phyloP scores from a whole-genome alignment of 257 asterid species.

The Petunia secreta region DNA sequence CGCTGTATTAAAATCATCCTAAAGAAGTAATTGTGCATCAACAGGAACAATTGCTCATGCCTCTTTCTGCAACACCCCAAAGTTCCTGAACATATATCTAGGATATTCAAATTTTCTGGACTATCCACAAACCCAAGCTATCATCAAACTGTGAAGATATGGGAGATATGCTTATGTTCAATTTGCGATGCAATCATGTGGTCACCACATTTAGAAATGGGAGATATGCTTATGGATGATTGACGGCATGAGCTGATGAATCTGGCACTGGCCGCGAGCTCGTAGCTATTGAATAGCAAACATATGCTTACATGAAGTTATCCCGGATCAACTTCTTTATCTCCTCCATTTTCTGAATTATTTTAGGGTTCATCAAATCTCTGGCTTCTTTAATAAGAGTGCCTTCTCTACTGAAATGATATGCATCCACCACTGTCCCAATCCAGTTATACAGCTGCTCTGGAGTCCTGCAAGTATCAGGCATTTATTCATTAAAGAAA shows the following conservation, averaged over 20 bases:
- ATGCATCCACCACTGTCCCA: conserved; percentile 70
- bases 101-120: neutral
- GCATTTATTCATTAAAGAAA: neutral
- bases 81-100: neutral
- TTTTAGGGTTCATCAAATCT: conserved; percentile 78
- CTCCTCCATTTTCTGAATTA: conserved; percentile 67
- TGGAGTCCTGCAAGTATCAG: conserved; percentile 66
- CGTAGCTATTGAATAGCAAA: neutral
- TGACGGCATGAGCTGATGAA: neutral
- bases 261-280: neutral
- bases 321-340: conserved; percentile 67
- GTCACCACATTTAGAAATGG: neutral
- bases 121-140: neutral
- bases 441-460: conserved; percentile 70
- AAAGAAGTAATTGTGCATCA: neutral
- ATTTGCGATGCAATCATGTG: neutral
- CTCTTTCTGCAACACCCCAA: neutral
- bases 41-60: neutral
- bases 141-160: neutral
- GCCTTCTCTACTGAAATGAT: conserved; percentile 78
- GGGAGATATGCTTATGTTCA: neutral
- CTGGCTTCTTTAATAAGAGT: conserved; percentile 77
- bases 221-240: neutral
- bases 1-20: neutral
- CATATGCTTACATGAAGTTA: conserved; percentile 67